Evolutionary conservation across 306 rosid species (phyloP), one percentile per base, ranked within the genome.

Genomic region (Carpinus viminea): DNA sequence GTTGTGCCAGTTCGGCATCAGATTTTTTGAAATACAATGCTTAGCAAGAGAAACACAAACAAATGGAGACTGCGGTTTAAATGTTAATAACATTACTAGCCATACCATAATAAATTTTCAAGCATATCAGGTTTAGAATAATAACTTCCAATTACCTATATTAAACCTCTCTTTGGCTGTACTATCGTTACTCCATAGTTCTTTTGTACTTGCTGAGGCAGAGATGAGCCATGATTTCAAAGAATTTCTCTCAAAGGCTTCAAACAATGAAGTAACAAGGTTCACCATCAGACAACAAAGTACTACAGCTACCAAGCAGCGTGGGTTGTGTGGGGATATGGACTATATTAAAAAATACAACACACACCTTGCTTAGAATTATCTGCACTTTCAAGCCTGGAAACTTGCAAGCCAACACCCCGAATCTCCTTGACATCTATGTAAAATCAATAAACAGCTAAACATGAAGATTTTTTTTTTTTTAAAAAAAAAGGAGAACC

Each of bases 391-490:
- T 91, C 96, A 83, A 95, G 96, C 81, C 88, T 95, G 74, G 97
- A 89, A 84, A 91, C 98, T 46, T 92, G 98, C 91, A 95, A 79
- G 77, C 98, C 98, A 86, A 95, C 79, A 76, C 98, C 98, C 61
- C 98, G 94, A 77, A 95, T 95, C 76, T 95, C 98, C 91, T 89
- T 88, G 72, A 91, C 93, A 88, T 92, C 98, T 92, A 78, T 34
- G 68, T 76, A 76, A 71, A 80, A 83, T 77, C 21, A 81, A 79
- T 62, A 64, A 79, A 68, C 76, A 65, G 72, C 54, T 77, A 75
- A 82, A 68, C 46, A 73, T 38, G 82, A 50, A 41, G 10, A 47
- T 72, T 31, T 72, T 28, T 12, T 15, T 24, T 24, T 24, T 24
- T 24, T 24, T 24, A 17, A 34, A 7, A 2, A 18, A 66, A 16